phyloP scores from a whole-genome alignment of 306 rosid genomes.

The Prunus kanzakura region DNA sequence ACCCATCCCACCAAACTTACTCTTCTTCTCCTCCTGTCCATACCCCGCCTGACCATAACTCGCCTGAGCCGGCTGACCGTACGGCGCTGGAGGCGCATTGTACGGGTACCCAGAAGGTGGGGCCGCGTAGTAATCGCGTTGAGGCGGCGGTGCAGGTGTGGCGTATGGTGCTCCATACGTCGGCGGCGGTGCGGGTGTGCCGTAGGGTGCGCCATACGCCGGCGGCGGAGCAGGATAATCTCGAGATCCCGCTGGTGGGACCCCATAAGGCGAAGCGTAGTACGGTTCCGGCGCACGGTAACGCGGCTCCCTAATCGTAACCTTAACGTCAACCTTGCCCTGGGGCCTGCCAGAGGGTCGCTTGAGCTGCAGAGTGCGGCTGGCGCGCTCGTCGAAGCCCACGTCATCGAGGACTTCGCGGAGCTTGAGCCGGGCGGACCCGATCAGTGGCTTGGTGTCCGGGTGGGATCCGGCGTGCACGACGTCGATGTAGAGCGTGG shows the following conservation, averaged over 20 bases:
- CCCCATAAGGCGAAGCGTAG: conserved; percentile 56
- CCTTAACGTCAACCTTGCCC: conserved; percentile 61
- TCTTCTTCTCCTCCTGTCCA: conserved; percentile 54
- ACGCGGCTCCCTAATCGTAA: conserved; percentile 38
- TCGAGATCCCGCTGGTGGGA: conserved; percentile 46
- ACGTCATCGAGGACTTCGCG: conserved; percentile 45
- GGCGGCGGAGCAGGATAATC: conserved; percentile 36
- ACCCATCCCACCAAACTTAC: conserved; percentile 87
- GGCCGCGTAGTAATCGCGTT: conserved; percentile 35
- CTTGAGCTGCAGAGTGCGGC: conserved; percentile 44
- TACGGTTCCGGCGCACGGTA: conserved; percentile 43
- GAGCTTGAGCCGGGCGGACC: conserved; percentile 61
- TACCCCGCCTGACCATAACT: conserved; percentile 34
- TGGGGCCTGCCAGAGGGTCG: conserved; percentile 89
- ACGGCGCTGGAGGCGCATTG: conserved; percentile 23
- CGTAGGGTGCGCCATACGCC: conserved; percentile 20
- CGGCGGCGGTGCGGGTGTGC: not conserved
- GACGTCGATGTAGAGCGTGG: conserved; percentile 55
- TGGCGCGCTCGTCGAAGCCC: conserved; percentile 41
- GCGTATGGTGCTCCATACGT: not conserved
- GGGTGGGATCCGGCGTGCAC: conserved; percentile 67
- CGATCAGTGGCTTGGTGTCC: conserved; percentile 71
- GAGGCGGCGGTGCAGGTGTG: not conserved
- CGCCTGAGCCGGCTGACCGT: conserved; percentile 36
- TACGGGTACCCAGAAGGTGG: conserved; percentile 25